Base-by-base conservation (phyloP, 2,329 filamentous ascomycete genomes). In the Blastomyces parvus region DNA sequence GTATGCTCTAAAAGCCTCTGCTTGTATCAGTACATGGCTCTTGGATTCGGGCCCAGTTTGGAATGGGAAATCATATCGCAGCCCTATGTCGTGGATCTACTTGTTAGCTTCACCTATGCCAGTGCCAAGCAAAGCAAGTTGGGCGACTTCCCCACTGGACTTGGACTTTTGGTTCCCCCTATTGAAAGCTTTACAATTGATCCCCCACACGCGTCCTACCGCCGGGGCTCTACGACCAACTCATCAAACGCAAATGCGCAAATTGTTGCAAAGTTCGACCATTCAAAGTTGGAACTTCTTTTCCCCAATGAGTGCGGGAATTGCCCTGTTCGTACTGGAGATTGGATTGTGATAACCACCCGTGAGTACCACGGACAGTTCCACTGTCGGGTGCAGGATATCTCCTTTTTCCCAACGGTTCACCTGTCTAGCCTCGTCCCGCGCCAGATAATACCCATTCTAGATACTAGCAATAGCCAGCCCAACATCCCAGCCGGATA, bases 11-110 rank as follows among this genome's bases (percentile, higher is more conserved):
- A 84, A 14, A 79, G 82, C 1, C 80, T 97, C 2, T 97, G 92
- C 70, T 78, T 96, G 3, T 96, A 89, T 70, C 92, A 97, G 71
- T 96, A 94, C 76, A 89, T 96, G 81, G 82, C 84, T 19, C 80
- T 95, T n/a, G 91, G 90, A 0, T 87, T 96, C 70, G 92, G 91
- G 0, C 88, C 90, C 1, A 91, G 86, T 69, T 85, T 96, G 63
- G 91, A 97, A 72, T 86, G 92, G 71, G 91, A 96, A 70, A 88
- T 97, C 27, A 71, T 88, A 33, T 84, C 84, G 14, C 89, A 92
- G 71, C 90, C 91, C 1, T 85, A 86, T 63, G 90, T 96, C 0
- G 89, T 96, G 14, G 92, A 97, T 71, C 80, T 97, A 1, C 81
- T 97, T 0, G 76, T 95, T 57, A 92, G 86, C 73, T 89, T 97